phyloP scores from a whole-genome alignment of 2,329 filamentous ascomycete species.

The Cyphellophora attinorum region DNA sequence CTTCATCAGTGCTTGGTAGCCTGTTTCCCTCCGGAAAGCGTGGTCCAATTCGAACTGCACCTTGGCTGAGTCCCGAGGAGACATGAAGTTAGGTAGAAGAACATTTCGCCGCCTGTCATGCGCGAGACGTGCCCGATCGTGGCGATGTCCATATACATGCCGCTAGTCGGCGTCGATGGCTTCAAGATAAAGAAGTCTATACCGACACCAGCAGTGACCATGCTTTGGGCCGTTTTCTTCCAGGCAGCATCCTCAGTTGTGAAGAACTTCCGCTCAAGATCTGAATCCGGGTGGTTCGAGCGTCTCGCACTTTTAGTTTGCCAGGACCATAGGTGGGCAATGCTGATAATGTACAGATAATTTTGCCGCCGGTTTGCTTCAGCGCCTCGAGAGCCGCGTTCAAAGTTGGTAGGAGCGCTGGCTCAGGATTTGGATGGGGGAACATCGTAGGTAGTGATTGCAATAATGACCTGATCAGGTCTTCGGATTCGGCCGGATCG shows the following conservation, averaged over 20 bases:
- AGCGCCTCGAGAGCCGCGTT: slow-evolving; percentile 78
- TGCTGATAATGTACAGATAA: slow-evolving; percentile 77
- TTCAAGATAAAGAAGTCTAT: slow-evolving; percentile 92
- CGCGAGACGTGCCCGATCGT: slow-evolving; percentile 82
- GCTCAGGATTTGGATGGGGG: slow-evolving; percentile 80
- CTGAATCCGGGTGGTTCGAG: slow-evolving; percentile 78
- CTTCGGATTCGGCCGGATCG: slow-evolving; percentile 80
- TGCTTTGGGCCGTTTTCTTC: slow-evolving; percentile 76
- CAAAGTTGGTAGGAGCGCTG: slow-evolving; percentile 73
- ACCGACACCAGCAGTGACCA: slow-evolving; percentile 79
- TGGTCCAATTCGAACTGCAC: slow-evolving; percentile 78
- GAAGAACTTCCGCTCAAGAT: slow-evolving; percentile 85
- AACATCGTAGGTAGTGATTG: slow-evolving; percentile 77
- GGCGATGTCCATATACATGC: slow-evolving; percentile 85
- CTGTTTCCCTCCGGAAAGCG: slow-evolving; percentile 78
- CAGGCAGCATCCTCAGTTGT: slow-evolving; percentile 82
- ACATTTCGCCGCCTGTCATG: slow-evolving; percentile 87
- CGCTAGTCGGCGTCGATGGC: slow-evolving; percentile 80
- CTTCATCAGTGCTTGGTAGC: slow-evolving; percentile 95
- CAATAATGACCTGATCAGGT: slow-evolving; percentile 80
- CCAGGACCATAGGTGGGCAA: slow-evolving; percentile 89
- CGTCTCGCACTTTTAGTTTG: slow-evolving; percentile 73
- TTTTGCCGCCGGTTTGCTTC: slow-evolving; percentile 80
- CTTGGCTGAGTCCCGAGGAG: slow-evolving; percentile 74
- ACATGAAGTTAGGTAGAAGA: slow-evolving; percentile 94